Base-by-base conservation (phyloP, 2,329 filamentous ascomycete genomes). In the Aurifilum marmelostoma region DNA sequence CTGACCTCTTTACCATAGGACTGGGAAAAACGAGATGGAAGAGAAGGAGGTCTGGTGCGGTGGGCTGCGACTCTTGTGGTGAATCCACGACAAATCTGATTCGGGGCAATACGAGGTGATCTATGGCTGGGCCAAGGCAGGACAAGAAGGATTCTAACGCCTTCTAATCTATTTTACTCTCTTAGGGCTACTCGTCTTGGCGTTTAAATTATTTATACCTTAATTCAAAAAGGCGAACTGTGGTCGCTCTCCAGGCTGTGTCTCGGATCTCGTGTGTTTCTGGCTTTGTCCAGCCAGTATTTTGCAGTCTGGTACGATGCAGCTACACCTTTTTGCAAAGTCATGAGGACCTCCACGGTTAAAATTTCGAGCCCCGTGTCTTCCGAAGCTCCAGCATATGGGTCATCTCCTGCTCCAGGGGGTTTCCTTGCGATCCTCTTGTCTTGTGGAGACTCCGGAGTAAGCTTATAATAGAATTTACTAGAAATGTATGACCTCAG, bases 21-120 rank as follows among this genome's bases (percentile, higher is more conserved):
- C 27, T 56, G 52, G 52, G 52, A 56, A 56, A 24, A 27, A 56
- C 29, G 52, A 56, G 52, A 56, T 18, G 52, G 52, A 18, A 29
- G 52, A 32, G 52, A 56, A 56, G 24, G 52, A 14, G 52, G 52
- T 18, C 52, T 56, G 14, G 52, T 56, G 14, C 24, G 52, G 27
- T 56, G 52, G 52, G 52, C 52, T 18, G 52, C 52, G 27, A 56
- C 52, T 18, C 27, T 56, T 0, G 24, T 56, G n/a, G 52, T 56
- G 52, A 56, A 56, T 18, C 52, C 52, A 8, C 52, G 52, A 8
- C 52, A 56, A 56, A 5, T 56, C 1, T 18, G 27, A 56, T 32
- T 27, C 50, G 21, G 43, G 32, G 52, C 12, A 32, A 18, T 56
- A 29, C 52, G 52, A 16, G 14, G 16, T 56, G 52, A 29, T 29